A percentile compares a stretch with the other conserved stretches of the same genome.
phyloP scores from a whole-genome alignment of 2,329 filamentous ascomycete genomes.

The Arthroderma sp. region DNA sequence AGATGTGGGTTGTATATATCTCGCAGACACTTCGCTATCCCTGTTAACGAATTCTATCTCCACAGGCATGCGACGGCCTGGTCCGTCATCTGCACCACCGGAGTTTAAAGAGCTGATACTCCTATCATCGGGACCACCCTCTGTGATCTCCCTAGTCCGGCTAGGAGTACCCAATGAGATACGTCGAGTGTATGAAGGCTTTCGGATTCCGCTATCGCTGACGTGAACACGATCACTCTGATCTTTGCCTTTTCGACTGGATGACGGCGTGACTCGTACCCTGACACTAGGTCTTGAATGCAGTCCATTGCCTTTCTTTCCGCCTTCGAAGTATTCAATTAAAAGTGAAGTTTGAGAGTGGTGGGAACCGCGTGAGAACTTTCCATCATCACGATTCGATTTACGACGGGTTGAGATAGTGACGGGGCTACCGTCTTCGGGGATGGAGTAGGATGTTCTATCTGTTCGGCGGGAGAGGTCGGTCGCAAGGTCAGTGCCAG shows the following conservation, averaged over 20 bases:
- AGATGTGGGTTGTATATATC: slow-evolving; percentile 57
- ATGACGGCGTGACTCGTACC: slow-evolving; percentile 66
- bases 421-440: slow-evolving; percentile 56
- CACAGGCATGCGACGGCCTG: slow-evolving; percentile 54
- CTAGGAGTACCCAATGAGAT: slow-evolving; percentile 46
- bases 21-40: slow-evolving; percentile 53
- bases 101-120: slow-evolving; percentile 66
- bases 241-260: slow-evolving; percentile 40
- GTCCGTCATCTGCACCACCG: slow-evolving; percentile 65
- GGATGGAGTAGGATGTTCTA: slow-evolving; percentile 38
- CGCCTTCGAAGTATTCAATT: slow-evolving; percentile 88
- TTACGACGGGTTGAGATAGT: slow-evolving; percentile 61
- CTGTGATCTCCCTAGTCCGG: slow-evolving; percentile 22
- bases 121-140: slow-evolving; percentile 34
- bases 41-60: slow-evolving; percentile 74
- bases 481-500: slow-evolving; percentile 35
- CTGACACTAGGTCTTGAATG: slow-evolving; percentile 70
- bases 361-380: slow-evolving; percentile 38
- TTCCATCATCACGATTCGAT: slow-evolving; percentile 28
- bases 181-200: slow-evolving; percentile 54
- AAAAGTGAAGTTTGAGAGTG: slow-evolving; percentile 77
- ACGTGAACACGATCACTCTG: slow-evolving; percentile 70
- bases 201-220: slow-evolving; percentile 63
- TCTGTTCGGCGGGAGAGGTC: slow-evolving; percentile 39
- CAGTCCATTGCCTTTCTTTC: slow-evolving; percentile 45